Evolutionary conservation across 2,329 filamentous ascomycete species (phyloP), one percentile per base, ranked within the genome.

Genomic region (Teratosphaeria pseudoeucalypti): DNA sequence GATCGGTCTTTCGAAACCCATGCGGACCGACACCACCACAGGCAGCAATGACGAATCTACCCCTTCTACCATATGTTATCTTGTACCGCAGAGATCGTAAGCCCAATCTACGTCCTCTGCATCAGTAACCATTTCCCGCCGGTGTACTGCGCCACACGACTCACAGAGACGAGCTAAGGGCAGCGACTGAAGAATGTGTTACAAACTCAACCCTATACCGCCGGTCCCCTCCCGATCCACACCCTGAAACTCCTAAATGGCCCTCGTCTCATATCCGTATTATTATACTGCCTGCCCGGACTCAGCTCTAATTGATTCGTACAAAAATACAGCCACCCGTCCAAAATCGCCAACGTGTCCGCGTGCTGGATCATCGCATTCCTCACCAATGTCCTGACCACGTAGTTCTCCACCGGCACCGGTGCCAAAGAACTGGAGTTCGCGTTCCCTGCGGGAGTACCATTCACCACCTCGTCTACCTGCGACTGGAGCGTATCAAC

Each of bases 291-390:
- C 57, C 71, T 67, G 4, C 54, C 58, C 2, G 74, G 72, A 34
- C 70, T 66, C 59, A 76, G 57, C 32, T 69, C 68, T 52, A 77
- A 65, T 61, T 77, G 75, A 57, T 77, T 77, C 9, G 74, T 76
- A 58, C 71, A 74, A 58, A 77, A 76, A 52, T 76, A 77, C 57
- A 78, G 60, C 68, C 71, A 77, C 1, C 74, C 75, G 63, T 75
- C 71, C 62, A 73, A 58, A 23, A 77, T 74, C 6, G 74, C 75
- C 57, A 73, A 71, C 6, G 67, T 72, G 60, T 77, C 75, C 2
- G 75, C 74, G 67, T 76, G 74, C 65, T 77, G 75, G 32, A 77
- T 75, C 67, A 75, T 67, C 1, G 67, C 75, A 57, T 68, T 76
- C 23, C 74, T 66, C 12, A 75, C 70, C 52, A 76, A 61, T 6